Percentiles rank a stretch among this genome's conserved stretches.
Evolutionary conservation across 176 grass and related monocot species (phyloP).

Genomic region (Oryza glumipatula): DNA sequence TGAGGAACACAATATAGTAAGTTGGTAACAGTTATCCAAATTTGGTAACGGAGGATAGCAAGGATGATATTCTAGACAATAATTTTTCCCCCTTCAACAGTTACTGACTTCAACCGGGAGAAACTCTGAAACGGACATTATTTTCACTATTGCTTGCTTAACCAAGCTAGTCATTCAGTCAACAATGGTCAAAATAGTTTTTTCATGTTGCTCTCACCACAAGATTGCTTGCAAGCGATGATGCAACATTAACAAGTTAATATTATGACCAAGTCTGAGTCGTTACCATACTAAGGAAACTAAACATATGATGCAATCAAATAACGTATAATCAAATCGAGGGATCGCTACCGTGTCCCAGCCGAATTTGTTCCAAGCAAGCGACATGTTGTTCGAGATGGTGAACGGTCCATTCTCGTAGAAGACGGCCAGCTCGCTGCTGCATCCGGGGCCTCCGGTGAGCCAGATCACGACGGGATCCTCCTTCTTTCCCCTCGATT

Average conservation of each 20-base stretch:
- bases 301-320: neutral
- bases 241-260: neutral
- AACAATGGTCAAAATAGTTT: neutral
- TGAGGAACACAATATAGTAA: neutral
- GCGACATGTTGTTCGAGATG: conserved; percentile 77
- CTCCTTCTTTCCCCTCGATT: conserved; percentile 74
- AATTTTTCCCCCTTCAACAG: neutral
- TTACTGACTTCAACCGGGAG: neutral
- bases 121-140: too few species aligned
- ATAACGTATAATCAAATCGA: neutral
- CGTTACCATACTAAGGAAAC: neutral
- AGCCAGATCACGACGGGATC: conserved; percentile 97
- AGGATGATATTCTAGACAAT: too few species aligned
- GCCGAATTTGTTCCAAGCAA: conserved; percentile 82
- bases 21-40: neutral
- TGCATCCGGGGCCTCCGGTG: conserved; percentile 93
- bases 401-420: conserved; percentile 94
- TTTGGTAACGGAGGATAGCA: neutral
- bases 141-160: neutral
- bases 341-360: conserved; percentile 72
- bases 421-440: conserved; percentile 96
- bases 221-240: conserved; percentile 1
- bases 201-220: neutral
- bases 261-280: neutral
- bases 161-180: neutral